phyloP scores from a whole-genome alignment of 441 rosid genomes.

The Lagerstroemia fauriei region DNA sequence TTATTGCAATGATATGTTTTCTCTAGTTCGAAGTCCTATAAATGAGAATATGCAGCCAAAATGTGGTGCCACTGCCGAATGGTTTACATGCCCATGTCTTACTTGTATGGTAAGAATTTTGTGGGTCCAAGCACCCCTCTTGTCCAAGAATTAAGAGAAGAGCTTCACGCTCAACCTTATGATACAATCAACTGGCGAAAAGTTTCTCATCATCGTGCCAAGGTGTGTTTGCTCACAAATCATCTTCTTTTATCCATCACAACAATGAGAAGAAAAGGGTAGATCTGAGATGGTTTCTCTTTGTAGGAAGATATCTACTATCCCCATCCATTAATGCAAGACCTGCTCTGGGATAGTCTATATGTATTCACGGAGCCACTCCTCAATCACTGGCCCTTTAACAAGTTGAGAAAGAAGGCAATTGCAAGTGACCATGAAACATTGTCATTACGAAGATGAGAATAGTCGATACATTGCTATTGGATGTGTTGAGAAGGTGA shows the following conservation, averaged over 20 bases:
- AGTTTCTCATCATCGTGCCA: conserved; percentile 31
- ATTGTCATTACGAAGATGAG: conserved; percentile 33
- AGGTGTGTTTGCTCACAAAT: neutral
- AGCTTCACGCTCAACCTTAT: conserved; percentile 55
- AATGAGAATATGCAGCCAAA: conserved; percentile 12
- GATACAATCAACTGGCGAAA: conserved; percentile 29
- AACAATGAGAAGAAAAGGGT: neutral
- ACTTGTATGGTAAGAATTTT: conserved; percentile 28
- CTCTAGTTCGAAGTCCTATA: neutral
- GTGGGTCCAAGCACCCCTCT: conserved; percentile 25
- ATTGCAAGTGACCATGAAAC: conserved; percentile 31
- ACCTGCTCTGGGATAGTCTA: conserved; percentile 29
- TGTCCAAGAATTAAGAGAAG: conserved; percentile 50
- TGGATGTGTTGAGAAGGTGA: conserved; percentile 29
- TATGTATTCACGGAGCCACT: conserved; percentile 30
- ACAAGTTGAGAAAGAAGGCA: conserved; percentile 30
- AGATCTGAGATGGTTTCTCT: neutral
- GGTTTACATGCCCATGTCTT: conserved; percentile 35
- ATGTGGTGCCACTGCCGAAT: conserved; percentile 36
- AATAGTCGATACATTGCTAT: conserved; percentile 33
- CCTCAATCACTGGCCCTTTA: conserved; percentile 31
- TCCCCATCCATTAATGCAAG: conserved; percentile 30
- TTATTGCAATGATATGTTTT: neutral
- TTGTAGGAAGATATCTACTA: conserved; percentile 33
- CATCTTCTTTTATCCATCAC: neutral